Evolutionary conservation across 257 asterid genomes (phyloP), one percentile per base, ranked within the genome.

Genomic region (Gentiana macrophylla): DNA sequence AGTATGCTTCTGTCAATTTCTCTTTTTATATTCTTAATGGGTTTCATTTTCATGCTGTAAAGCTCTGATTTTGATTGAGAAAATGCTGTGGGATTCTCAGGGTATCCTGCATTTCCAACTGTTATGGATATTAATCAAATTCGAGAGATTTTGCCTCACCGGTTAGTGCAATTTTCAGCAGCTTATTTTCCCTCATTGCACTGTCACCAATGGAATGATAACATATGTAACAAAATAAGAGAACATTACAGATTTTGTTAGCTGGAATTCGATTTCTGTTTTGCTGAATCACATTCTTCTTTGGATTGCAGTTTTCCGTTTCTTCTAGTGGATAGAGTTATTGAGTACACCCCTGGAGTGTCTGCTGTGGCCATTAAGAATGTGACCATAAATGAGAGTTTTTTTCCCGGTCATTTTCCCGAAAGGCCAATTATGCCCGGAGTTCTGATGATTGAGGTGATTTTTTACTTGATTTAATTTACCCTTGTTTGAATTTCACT

Each of bases 381-480:
- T 24, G 24, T 89, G 52, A 81, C 95, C 1, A 89, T 89, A 13
- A 89, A 86, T 60, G 97, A 89, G 64, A 78, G 83, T 77, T 86
- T 89, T 82, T 89, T 86, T 57, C 94, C 94, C 8, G 97, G 97
- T 0, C 97, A 86, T 77, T 86, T 89, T 65, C 97, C 97, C 1
- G 92, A 86, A 74, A 86, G 97, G 74, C 95, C 95, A 33, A 86
- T 89, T 35, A 86, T 89, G 94, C 95, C 97, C 46, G 97, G 97
- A 64, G 97, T 89, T 45, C 94, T 89, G 70, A 86, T 89, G 95
- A 77, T 89, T 70, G 94, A 89, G 97, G 97, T 84, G 59, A 54
- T 24, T 15, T 11, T 51, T 36, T 38, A 35, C 50, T 47, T 24
- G 24, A 24, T 24, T 24, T 24, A 24, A 24, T 24, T 24, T 24